Evolutionary conservation across 2,329 filamentous ascomycete genomes (phyloP), one percentile per base, ranked within the genome.

Genomic region (Hymenoscyphus scutula): DNA sequence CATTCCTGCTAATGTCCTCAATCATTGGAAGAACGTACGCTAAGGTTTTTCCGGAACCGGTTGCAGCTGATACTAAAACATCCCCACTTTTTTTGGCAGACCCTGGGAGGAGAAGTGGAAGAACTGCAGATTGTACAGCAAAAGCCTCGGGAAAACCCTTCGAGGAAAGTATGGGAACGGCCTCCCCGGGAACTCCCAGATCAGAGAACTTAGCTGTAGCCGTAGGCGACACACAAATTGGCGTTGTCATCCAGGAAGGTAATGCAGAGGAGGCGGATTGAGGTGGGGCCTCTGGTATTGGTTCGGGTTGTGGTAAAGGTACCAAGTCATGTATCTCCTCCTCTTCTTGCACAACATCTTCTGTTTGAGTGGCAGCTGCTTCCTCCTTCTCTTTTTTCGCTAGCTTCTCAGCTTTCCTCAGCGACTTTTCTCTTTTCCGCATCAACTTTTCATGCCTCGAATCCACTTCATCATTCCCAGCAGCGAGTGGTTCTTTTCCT

Each of bases 21-120:
- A 96, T 83, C 63, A 99, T 86, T 0, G 95, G 95, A 2, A 99
- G 79, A 0, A 94, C 85, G 72, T 99, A 99, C 0, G 94, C 90
- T 17, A 99, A 76, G 0, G 95, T 99, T 74, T 99, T 99, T 62
- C 95, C 95, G 0, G 95, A 98, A 8, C 95, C 95, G 0, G 95
- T 99, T 1, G 94, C 90, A 0, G 96, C 95, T 7, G 92, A 95
- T 2, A 99, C 88, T 53, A 96, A 89, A 4, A 99, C 77, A 74
- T 99, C 95, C 5, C 91, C 90, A 1, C 84, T 78, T 38, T 86
- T 82, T 38, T 83, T 79, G 61, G 83, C 80, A 51, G 83, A 81
- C 0, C 83, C 84, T 25, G 85, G 87, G 3, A 96, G 80, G 5
- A 99, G 82, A 48, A 96, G 80, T 0, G 94, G 93, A 29, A 99